Conservation (phyloP, 139 green algal species). For the Protoeuglena noctilucae region DNA sequence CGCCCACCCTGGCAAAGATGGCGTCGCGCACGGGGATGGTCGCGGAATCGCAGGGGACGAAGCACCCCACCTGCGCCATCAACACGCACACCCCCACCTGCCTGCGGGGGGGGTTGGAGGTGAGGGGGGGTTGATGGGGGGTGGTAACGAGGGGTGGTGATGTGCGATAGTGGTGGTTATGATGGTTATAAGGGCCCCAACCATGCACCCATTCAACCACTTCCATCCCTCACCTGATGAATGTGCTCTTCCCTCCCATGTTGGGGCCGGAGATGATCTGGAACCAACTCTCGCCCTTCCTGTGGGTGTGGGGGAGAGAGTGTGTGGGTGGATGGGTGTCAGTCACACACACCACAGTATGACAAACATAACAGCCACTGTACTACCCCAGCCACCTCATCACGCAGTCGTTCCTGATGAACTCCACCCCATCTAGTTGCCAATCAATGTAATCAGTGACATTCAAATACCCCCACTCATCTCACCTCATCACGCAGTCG, state of each 20-base stretch:
- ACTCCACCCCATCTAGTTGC: slow-evolving; percentile 64
- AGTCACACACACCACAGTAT: too few relatives aligned
- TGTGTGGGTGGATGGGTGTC: too few relatives aligned
- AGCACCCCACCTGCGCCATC: slow-evolving; percentile 83
- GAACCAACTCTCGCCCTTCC: slow-evolving; percentile 75
- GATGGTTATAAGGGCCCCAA: too few relatives aligned
- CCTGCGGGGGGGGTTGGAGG: not conserved
- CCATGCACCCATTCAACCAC: not conserved
- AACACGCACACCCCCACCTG: slow-evolving; percentile 74
- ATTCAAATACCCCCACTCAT: too few relatives aligned
- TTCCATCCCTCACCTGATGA: slow-evolving; percentile 55
- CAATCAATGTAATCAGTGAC: too few relatives aligned
- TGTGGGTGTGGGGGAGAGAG: too few relatives aligned
- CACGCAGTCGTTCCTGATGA: slow-evolving; percentile 68
- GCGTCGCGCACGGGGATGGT: slow-evolving; percentile 72
- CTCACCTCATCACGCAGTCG: slow-evolving; percentile 41
- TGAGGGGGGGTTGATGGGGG: too few relatives aligned
- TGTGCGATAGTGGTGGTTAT: too few relatives aligned
- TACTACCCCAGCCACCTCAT: too few relatives aligned
- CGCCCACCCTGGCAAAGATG: slow-evolving; percentile 90
- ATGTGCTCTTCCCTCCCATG: slow-evolving; percentile 97
- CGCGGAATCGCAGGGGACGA: slow-evolving; percentile 70
- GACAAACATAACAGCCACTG: too few relatives aligned
- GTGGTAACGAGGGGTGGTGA: too few relatives aligned
- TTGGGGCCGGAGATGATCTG: slow-evolving; percentile 97